Evolutionary conservation across 768 basidiomycete genomes (phyloP).

Genomic region (Rhodosporidiobolus sp.): DNA sequence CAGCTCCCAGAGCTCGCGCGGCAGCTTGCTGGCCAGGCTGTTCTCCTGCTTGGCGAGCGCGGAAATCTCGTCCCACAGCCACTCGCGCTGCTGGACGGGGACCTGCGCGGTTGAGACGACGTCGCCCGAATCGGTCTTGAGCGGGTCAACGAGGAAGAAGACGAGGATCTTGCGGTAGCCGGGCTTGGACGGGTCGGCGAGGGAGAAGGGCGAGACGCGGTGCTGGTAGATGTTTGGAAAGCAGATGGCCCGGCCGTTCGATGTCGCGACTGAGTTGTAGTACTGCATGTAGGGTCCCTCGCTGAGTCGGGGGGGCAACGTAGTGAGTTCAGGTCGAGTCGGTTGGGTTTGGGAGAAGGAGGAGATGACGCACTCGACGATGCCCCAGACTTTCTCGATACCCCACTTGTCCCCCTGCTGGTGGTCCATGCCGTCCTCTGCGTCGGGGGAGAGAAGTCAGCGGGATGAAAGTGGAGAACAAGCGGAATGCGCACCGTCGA

Average conservation of each 20-base stretch:
- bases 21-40: neutral
- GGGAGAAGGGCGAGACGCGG: conserved; percentile 50
- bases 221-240: conserved; percentile 64
- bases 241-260: conserved; percentile 51
- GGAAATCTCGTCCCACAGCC: neutral
- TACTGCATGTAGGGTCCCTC: conserved; percentile 48
- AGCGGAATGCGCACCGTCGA: conserved; percentile 17
- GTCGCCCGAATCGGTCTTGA: conserved; percentile 32
- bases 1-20: neutral
- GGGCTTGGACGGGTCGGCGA: conserved; percentile 52
- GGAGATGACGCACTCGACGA: conserved; percentile 8
- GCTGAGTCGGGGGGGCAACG: neutral
- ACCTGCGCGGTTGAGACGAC: conserved; percentile 54
- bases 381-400: neutral
- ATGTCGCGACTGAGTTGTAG: conserved; percentile 52
- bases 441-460: neutral
- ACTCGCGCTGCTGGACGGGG: conserved; percentile 55
- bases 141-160: conserved; percentile 56
- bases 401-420: neutral
- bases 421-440: neutral
- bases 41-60: neutral
- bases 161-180: conserved; percentile 54
- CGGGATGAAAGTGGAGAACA: neutral
- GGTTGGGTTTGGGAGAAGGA: too few relatives aligned
- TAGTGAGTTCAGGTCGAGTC: neutral